phyloP scores from a whole-genome alignment of 306 rosid genomes.

The Trifolium subterraneum region DNA sequence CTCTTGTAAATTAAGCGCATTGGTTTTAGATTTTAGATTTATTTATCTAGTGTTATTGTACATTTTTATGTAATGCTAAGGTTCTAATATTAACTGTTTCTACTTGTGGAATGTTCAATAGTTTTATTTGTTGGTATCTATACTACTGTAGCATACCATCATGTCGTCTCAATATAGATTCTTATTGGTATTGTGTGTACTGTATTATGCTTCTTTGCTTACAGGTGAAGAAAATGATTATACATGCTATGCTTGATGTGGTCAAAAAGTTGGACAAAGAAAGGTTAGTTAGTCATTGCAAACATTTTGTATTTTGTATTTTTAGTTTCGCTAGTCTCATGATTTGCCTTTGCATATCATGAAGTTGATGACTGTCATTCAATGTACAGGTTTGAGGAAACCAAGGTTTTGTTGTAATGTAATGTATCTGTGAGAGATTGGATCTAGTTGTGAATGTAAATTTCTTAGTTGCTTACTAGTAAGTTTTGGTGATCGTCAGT shows the following conservation, averaged over 20 bases:
- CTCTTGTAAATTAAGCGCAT: no score
- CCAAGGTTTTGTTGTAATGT: background rate
- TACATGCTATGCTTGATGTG: background rate
- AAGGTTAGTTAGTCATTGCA: background rate
- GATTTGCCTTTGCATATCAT: background rate
- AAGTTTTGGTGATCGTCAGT: background rate
- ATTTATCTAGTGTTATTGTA: no score
- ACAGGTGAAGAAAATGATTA: background rate
- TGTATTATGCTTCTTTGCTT: background rate
- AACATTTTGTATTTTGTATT: background rate
- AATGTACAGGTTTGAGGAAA: slow-evolving; percentile 23
- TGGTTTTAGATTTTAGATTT: no score
- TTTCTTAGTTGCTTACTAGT: background rate
- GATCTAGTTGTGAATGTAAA: no score
- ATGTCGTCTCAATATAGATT: no score
- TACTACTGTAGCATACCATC: no score
- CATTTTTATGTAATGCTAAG: no score
- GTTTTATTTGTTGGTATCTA: no score
- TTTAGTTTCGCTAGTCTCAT: background rate
- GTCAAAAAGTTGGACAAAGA: background rate
- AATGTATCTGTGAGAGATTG: no score
- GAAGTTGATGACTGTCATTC: slow-evolving; percentile 1
- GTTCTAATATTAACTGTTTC: no score
- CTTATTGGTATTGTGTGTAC: no score
- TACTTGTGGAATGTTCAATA: no score